These are phyloP conservation scores for Rosa persica DNA, from an alignment of 306 rosid genomes.

Conservation along the genomic window DNA sequence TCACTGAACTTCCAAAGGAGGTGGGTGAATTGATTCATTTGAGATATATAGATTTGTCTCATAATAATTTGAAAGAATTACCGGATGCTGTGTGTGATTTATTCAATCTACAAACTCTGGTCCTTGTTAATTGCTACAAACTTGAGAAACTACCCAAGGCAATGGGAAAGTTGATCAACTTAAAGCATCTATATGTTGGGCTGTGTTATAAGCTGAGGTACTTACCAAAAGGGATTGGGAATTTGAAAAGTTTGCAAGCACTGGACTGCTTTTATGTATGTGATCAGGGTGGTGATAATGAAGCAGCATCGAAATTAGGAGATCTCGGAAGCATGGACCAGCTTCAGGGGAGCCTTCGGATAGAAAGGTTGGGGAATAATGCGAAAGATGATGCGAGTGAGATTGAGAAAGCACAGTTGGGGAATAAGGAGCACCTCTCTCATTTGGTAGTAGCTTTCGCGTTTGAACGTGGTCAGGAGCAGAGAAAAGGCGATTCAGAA, in stretches of 20 bases:
- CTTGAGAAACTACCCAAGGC: not conserved
- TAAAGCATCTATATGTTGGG: not conserved
- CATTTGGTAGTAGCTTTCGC: fast-evolving
- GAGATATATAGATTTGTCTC: not conserved
- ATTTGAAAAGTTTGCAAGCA: not conserved
- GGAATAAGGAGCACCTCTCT: not conserved
- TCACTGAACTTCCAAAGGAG: not conserved
- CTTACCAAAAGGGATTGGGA: not conserved
- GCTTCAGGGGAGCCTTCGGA: not conserved
- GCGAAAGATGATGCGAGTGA: not conserved
- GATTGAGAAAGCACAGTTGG: not conserved
- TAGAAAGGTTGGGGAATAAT: not conserved
- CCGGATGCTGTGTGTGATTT: not conserved
- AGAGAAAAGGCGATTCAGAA: not conserved
- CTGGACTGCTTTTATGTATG: not conserved
- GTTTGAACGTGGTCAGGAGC: not conserved
- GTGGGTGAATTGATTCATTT: not conserved
- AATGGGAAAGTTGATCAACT: not conserved
- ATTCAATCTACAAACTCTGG: not conserved
- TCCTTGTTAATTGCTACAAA: fast-evolving
- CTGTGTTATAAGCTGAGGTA: fast-evolving
- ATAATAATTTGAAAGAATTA: too few species aligned
- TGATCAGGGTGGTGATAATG: not conserved
- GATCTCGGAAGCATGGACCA: not conserved
- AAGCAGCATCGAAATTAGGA: not conserved